These are phyloP conservation scores for Suhomyces kilbournensis DNA, from an alignment of 805 yeast genomes.

Conservation along the genomic window DNA sequence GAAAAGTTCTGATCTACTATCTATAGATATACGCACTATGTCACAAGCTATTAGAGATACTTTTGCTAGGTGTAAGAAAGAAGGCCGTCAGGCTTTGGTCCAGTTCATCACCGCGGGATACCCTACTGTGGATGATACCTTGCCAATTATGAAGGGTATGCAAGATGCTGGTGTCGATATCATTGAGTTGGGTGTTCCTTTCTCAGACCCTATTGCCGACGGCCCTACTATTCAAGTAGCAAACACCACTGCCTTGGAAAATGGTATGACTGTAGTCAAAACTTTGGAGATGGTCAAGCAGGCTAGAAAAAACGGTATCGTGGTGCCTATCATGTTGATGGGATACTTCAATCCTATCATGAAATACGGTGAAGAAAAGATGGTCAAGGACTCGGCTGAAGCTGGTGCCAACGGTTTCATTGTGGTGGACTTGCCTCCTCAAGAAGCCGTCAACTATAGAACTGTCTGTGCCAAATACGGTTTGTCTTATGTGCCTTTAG, in stretches of 20 bases:
- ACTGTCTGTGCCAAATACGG: constrained; percentile 63
- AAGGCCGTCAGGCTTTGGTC: constrained; percentile 81
- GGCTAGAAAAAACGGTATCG: constrained; percentile 82
- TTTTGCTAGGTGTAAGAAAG: constrained; percentile 56
- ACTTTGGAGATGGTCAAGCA: constrained; percentile 67
- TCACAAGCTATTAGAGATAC: constrained; percentile 56
- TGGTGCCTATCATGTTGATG: constrained; percentile 89
- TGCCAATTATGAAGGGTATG: constrained; percentile 80
- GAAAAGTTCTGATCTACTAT: background rate
- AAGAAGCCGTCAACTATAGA: constrained; percentile 90
- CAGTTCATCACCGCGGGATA: constrained; percentile 93
- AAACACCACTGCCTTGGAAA: constrained; percentile 74
- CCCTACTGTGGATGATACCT: constrained; percentile 84
- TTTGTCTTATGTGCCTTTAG: constrained; percentile 84
- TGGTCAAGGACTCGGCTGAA: constrained; percentile 71
- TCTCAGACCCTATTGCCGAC: constrained; percentile 97
- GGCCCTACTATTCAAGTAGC: constrained; percentile 96
- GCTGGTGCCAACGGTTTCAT: constrained; percentile 96
- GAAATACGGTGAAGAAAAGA: constrained; percentile 81
- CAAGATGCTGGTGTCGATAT: constrained; percentile 96
- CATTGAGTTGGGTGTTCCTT: constrained; percentile 93
- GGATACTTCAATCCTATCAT: constrained; percentile 96
- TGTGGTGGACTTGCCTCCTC: constrained; percentile 96
- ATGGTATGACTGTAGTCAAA: constrained; percentile 70
- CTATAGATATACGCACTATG: constrained; percentile 29